Conservation (phyloP, 2,329 filamentous ascomycete genomes). For the Alternaria triticimaculans region DNA sequence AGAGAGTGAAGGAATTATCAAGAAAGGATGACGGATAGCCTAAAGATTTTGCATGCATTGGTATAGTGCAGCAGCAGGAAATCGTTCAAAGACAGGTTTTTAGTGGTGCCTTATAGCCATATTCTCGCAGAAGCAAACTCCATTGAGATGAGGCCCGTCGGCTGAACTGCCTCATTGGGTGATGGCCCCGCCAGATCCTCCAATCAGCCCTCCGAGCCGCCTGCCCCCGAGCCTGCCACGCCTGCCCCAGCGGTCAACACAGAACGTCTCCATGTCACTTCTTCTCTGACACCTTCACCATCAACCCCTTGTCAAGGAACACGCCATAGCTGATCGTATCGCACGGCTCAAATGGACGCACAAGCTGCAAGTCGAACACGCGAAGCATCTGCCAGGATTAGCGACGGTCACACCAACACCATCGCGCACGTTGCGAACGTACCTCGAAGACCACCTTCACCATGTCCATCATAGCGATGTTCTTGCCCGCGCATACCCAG, state of each 20-base stretch:
- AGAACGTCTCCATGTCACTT: neutral
- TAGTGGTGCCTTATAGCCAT: neutral
- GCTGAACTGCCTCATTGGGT: neutral
- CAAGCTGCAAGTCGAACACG: neutral
- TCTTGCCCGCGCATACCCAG: constrained; percentile 4
- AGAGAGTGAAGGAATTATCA: neutral
- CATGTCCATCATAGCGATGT: constrained; percentile 1
- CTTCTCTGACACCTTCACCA: neutral
- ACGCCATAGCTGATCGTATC: neutral
- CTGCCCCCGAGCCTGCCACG: neutral
- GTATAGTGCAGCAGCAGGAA: neutral
- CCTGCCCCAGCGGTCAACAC: neutral
- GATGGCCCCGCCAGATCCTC: neutral
- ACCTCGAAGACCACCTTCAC: constrained; percentile 1
- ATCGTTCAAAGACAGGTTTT: neutral
- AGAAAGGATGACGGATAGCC: neutral
- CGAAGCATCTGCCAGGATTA: neutral
- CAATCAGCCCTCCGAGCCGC: neutral
- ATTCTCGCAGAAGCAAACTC: neutral
- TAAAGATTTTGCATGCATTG: neutral
- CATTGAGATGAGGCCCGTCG: neutral
- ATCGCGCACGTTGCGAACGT: neutral
- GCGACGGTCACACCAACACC: neutral
- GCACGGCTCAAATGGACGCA: neutral
- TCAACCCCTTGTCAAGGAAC: neutral